Base-by-base conservation (phyloP, 306 rosid species). In the Inga oerstediana region DNA sequence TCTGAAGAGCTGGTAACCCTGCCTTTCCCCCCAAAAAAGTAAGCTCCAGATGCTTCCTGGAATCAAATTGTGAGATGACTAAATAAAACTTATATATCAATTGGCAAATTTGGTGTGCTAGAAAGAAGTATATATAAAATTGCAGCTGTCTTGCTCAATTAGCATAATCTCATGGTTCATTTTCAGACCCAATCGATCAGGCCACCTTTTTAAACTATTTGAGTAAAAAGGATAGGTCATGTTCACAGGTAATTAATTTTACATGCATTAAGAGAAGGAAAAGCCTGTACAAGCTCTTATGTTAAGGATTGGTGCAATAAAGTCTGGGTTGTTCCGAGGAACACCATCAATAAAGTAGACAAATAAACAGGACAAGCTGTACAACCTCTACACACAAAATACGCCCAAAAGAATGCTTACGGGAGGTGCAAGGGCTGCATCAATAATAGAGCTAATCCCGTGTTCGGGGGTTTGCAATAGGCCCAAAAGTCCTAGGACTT, bases 371-470 rank as follows among this genome's bases (percentile, higher is more conserved):
- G 71, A 22, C 73, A 67, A 27, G 74, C 51, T 43, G 51, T 52
- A 77, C 74, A 83, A 66, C 67, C 69, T 72, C 24, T 34, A 59
- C 46, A 24, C 22, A 35, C 15, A 80, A 58, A 88, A 74, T 43
- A 77, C 27, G 59, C 44, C 32, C 27, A 34, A 70, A 78, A 64
- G 61, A 69, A 73, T 76, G 75, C 98, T 90, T 86, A 96, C 98
- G 8, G 92, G 87, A 3, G 93, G 91, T 72, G 93, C 93, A 81
- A 92, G 88, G 81, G 94, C 94, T 52, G 98, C 99, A 71, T 96
- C 97, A 61, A 96, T 54, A 61, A 93, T 87, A 45, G 94, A 85
- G 80, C 73, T 61, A 45, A 82, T 79, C 82, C 96, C 97, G 37
- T 64, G 56, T 78, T 92, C 85, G 58, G 98, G 93, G 75, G 91